Percentiles rank a stretch among this genome's conserved stretches.
Evolutionary conservation across 2,329 filamentous ascomycete species (phyloP).

Genomic region (Colletotrichum aenigma): DNA sequence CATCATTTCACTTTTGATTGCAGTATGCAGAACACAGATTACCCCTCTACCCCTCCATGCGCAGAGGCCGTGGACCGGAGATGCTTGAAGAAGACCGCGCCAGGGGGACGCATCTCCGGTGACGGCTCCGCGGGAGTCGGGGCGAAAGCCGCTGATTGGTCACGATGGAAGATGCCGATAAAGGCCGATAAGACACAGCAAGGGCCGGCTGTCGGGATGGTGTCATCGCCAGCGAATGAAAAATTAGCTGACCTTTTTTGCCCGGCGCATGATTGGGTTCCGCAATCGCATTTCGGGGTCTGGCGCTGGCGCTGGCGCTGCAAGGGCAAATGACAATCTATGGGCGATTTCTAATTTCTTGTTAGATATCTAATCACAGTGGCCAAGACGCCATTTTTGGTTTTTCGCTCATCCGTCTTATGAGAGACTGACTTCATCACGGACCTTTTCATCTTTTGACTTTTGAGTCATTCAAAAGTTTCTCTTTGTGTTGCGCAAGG

Average conservation of each 20-base stretch:
- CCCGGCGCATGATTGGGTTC: conserved; percentile 16
- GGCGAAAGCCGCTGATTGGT: conserved; percentile 19
- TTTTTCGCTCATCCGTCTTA: not conserved
- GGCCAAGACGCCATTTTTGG: not conserved
- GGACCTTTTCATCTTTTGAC: not conserved
- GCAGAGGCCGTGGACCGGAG: not conserved
- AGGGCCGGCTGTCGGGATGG: conserved; percentile 20
- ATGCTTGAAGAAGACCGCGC: not conserved
- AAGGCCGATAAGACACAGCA: not conserved
- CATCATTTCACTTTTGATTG: not conserved
- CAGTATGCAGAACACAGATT: no score
- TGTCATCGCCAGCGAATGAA: conserved; percentile 21
- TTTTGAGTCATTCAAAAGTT: not conserved
- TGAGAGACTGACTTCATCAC: not conserved
- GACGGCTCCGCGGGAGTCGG: conserved; percentile 21
- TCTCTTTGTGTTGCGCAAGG: not conserved
- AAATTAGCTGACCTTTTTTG: conserved; percentile 11
- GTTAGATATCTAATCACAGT: not conserved
- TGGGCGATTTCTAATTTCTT: not conserved
- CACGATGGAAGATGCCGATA: conserved; percentile 5
- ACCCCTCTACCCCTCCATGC: not conserved
- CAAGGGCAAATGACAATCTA: not conserved
- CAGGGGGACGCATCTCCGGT: conserved; percentile 12
- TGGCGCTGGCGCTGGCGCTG: not conserved
- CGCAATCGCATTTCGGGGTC: not conserved